Evolutionary conservation across 2,329 filamentous ascomycete genomes (phyloP), one percentile per base, ranked within the genome.

Genomic region (Coniochaeta pulveracea): DNA sequence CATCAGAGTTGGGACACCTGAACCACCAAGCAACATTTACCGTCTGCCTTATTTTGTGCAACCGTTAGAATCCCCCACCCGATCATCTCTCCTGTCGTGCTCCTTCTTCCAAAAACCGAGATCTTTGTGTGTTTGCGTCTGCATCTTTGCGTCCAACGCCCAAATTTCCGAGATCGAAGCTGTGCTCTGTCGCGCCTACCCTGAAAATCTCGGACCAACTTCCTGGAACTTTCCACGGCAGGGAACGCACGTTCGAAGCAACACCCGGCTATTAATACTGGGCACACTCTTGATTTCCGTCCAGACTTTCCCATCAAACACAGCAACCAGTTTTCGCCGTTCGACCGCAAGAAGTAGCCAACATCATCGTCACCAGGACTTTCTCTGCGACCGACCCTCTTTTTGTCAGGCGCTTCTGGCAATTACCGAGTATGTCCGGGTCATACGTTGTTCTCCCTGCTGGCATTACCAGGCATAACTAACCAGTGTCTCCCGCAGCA

Each of bases 171-270:
- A n/a, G n/a, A n/a, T n/a, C n/a, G n/a, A n/a, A n/a, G n/a, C n/a
- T 31, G 28, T 31, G 28, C 11, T 31, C 28, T 14, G 17, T 31
- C n/a, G 18, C 18, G 11, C 28, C 28, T 31, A 19, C 9, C 19
- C 18, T 31, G 28, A 22, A 14, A 22, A 31, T 19, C 28, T 31
- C 28, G 28, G 28, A 15, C 18, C 28, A 31, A 31, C 6, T 12
- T 14, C 28, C 28, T 31, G 18, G 28, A 22, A 31, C 18, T 14
- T 31, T 3, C 28, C 7, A 31, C 18, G 4, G 17, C n/a, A n/a
- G 28, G 6, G 6, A 31, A 31, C 27, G 18, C 28, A 31, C 11
- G 28, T 31, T 14, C 28, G 11, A 31, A n/a, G 10, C n/a, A 17
- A 10, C 19, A n/a, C 21, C n/a, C 18, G 18, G 16, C 3, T 21